phyloP scores from a whole-genome alignment of 129 eudicot species.

The Chrysanthemum lavandulifolium region DNA sequence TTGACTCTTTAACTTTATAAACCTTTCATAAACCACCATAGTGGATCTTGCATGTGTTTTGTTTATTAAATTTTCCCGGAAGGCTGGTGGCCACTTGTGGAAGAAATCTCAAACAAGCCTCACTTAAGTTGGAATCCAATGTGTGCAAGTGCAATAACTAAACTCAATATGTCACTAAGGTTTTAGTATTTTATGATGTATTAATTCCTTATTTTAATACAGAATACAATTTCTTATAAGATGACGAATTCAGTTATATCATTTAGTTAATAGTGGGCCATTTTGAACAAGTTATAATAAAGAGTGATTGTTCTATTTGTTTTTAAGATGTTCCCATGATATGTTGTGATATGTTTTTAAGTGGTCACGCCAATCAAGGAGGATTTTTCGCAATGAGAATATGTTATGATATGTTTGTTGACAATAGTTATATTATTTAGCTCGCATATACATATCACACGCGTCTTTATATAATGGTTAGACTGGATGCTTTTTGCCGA shows the following conservation, averaged over 20 bases:
- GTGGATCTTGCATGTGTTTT: slow-evolving; percentile 18
- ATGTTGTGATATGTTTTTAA: neutral
- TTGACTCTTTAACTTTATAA: too few relatives aligned
- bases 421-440: neutral
- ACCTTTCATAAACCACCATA: too few relatives aligned
- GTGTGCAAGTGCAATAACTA: neutral
- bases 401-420: neutral
- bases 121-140: slow-evolving; percentile 20
- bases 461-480: too few relatives aligned
- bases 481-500: too few relatives aligned
- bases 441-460: too few relatives aligned
- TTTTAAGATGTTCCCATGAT: neutral
- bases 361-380: slow-evolving; percentile 19
- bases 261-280: too few relatives aligned
- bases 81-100: slow-evolving; percentile 18
- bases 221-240: too few relatives aligned
- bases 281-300: too few relatives aligned
- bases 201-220: neutral
- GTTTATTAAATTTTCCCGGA: neutral
- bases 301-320: too few relatives aligned
- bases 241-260: too few relatives aligned
- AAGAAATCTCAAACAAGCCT: slow-evolving; percentile 16
- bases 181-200: neutral
- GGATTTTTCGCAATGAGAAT: slow-evolving; percentile 12
- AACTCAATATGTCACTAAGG: neutral